Percentiles rank a stretch among this genome's conserved stretches.
These are phyloP conservation scores for Colletotrichum sansevieriae DNA, from an alignment of 2,329 filamentous ascomycete species.

Conservation along the genomic window DNA sequence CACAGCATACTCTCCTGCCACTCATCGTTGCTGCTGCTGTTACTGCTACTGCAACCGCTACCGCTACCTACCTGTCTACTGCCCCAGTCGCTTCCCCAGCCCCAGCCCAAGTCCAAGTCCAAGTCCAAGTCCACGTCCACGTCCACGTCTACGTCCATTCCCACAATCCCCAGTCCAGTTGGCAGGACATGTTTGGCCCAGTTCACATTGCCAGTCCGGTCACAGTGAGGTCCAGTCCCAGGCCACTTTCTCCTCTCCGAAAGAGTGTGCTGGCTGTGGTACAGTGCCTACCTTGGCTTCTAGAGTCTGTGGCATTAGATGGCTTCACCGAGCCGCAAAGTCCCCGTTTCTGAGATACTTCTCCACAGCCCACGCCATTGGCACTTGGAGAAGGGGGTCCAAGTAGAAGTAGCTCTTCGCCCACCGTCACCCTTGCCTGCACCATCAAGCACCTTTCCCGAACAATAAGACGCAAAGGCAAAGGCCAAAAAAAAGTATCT, in stretches of 20 bases:
- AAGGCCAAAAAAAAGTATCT: conserved; percentile 11
- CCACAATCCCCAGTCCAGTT: conserved; percentile 20
- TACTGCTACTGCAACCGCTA: not conserved
- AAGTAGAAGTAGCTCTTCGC: conserved; percentile 17
- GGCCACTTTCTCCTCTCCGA: not conserved
- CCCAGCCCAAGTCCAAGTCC: conserved; percentile 22
- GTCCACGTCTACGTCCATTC: conserved; percentile 21
- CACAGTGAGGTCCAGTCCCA: conserved; percentile 4
- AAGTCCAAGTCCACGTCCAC: not conserved
- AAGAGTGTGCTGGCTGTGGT: too few species aligned
- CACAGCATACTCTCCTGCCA: conserved; percentile 5
- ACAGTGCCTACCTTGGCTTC: too few species aligned
- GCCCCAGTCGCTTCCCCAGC: conserved; percentile 23
- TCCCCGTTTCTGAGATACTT: not conserved
- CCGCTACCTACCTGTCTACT: not conserved
- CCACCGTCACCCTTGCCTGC: conserved; percentile 40
- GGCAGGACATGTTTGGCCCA: conserved; percentile 9
- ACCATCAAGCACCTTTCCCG: conserved; percentile 34
- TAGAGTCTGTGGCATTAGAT: too few species aligned
- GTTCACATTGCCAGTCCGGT: not conserved
- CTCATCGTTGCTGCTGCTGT: not conserved
- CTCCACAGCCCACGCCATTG: conserved; percentile 18
- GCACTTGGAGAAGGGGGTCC: conserved; percentile 16
- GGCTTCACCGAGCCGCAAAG: too few species aligned
- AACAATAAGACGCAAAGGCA: conserved; percentile 39